Percentiles rank a stretch among this genome's conserved stretches.
Conservation (phyloP, 2,329 filamentous ascomycete genomes). For the Pseudogymnoascus sp. region DNA sequence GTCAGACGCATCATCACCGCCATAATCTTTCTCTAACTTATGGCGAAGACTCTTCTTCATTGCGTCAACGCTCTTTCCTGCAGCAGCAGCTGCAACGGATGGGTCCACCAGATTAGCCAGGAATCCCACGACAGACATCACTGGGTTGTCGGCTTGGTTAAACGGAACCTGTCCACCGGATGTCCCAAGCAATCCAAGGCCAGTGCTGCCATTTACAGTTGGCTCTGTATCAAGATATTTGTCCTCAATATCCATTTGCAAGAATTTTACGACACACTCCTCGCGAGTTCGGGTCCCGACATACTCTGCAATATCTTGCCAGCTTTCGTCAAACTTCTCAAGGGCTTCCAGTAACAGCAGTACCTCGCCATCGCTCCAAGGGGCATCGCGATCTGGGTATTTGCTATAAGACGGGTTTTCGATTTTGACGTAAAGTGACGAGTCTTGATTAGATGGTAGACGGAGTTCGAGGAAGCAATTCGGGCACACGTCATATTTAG, state of each 20-base stretch:
- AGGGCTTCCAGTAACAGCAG: constrained; percentile 84
- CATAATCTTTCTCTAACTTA: constrained; percentile 59
- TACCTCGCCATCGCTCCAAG: constrained; percentile 86
- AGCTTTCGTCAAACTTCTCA: constrained; percentile 91
- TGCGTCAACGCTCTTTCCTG: constrained; percentile 77
- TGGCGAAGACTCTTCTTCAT: constrained; percentile 72
- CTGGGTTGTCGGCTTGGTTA: constrained; percentile 86
- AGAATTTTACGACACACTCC: constrained; percentile 93
- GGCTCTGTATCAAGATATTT: constrained; percentile 83
- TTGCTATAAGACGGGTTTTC: constrained; percentile 79
- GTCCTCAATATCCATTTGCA: constrained; percentile 94
- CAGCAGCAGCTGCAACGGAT: constrained; percentile 80
- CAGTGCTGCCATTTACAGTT: constrained; percentile 43
- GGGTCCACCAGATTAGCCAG: constrained; percentile 86
- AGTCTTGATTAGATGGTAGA: constrained; percentile 69
- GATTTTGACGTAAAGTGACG: constrained; percentile 76
- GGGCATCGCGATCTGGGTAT: constrained; percentile 71
- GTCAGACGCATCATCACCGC: constrained; percentile 33
- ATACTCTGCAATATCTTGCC: constrained; percentile 85
- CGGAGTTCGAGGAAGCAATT: constrained; percentile 82
- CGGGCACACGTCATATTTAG: constrained; percentile 82
- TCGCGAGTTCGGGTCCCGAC: constrained; percentile 87
- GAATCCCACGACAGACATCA: constrained; percentile 93
- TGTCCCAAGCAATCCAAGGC: constrained; percentile 58
- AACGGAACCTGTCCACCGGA: constrained; percentile 79